Evolutionary conservation across 306 rosid genomes (phyloP).

Genomic region (Bauhinia variegata): DNA sequence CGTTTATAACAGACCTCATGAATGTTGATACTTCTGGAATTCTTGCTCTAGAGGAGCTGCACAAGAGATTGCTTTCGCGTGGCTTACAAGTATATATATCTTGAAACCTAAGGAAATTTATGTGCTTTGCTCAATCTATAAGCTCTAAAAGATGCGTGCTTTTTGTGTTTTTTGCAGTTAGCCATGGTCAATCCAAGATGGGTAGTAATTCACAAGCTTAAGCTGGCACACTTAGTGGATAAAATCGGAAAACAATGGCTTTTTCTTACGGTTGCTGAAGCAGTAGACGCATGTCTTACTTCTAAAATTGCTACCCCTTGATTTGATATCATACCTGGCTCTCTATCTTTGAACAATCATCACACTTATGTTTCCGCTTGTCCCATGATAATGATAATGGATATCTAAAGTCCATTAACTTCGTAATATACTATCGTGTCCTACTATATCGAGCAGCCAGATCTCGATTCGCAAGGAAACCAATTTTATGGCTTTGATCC

Average conservation of each 20-base stretch:
- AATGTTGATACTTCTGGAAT: conserved; percentile 86
- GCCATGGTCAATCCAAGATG: conserved; percentile 77
- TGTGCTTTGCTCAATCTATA: neutral
- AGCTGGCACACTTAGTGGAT: conserved; percentile 68
- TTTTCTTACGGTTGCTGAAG: conserved; percentile 72
- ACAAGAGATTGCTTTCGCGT: conserved; percentile 54
- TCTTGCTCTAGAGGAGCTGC: conserved; percentile 69
- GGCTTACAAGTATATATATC: conserved; percentile 55
- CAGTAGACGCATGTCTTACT: conserved; percentile 62
- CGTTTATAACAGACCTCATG: conserved; percentile 53
- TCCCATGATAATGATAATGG: conserved; percentile 10
- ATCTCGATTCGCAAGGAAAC: neutral
- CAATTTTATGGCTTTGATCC: too few relatives aligned
- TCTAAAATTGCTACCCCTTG: conserved; percentile 41
- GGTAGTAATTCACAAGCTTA: conserved; percentile 83
- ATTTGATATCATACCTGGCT: conserved; percentile 16
- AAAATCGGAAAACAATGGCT: conserved; percentile 70
- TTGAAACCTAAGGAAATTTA: neutral
- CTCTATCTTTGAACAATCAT: neutral
- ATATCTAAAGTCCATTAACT: conserved; percentile 9
- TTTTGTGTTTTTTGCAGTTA: conserved; percentile 55
- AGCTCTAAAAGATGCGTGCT: neutral
- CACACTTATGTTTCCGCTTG: neutral
- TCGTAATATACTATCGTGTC: neutral
- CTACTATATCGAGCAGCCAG: neutral